Evolutionary conservation across 164 flowering plant genomes (phyloP).

Genomic region (Tetracentron sinense): DNA sequence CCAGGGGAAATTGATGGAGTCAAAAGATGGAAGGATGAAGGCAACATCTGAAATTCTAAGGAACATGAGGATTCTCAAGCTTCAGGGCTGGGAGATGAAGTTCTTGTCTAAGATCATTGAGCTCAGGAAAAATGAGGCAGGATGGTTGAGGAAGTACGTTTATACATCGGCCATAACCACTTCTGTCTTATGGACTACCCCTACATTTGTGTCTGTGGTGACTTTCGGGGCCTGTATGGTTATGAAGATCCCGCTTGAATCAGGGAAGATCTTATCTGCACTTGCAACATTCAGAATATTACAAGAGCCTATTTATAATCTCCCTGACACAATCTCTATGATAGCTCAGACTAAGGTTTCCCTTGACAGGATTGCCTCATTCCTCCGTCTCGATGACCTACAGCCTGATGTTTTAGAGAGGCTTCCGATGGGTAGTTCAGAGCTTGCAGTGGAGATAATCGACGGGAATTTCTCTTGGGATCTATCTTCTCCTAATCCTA

Average conservation of each 20-base stretch:
- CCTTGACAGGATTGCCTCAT: constrained; percentile 59
- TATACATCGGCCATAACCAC: constrained; percentile 36
- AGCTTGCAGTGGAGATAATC: constrained; percentile 47
- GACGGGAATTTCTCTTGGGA: constrained; percentile 58
- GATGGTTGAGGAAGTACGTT: constrained; percentile 51
- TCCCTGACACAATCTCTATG: constrained; percentile 66
- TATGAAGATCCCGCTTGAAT: constrained; percentile 55
- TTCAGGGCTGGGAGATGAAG: constrained; percentile 80
- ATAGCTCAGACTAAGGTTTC: constrained; percentile 69
- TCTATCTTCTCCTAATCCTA: constrained; percentile 30
- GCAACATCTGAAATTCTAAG: constrained; percentile 60
- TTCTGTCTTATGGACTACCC: constrained; percentile 62
- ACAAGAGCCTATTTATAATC: constrained; percentile 58
- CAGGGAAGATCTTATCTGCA: constrained; percentile 69
- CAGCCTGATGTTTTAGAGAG: constrained; percentile 39
- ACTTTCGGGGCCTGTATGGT: constrained; percentile 58
- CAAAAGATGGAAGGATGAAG: constrained; percentile 74
- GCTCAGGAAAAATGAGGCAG: constrained; percentile 48
- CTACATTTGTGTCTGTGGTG: constrained; percentile 55
- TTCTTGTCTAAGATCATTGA: constrained; percentile 51
- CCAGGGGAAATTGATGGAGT: constrained; percentile 55
- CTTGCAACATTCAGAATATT: constrained; percentile 75
- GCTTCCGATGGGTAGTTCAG: constrained; percentile 40
- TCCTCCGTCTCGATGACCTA: constrained; percentile 54
- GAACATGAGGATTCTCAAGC: constrained; percentile 82